Evolutionary conservation across 2,329 filamentous ascomycete genomes (phyloP).

Genomic region (Huntiella savannae): DNA sequence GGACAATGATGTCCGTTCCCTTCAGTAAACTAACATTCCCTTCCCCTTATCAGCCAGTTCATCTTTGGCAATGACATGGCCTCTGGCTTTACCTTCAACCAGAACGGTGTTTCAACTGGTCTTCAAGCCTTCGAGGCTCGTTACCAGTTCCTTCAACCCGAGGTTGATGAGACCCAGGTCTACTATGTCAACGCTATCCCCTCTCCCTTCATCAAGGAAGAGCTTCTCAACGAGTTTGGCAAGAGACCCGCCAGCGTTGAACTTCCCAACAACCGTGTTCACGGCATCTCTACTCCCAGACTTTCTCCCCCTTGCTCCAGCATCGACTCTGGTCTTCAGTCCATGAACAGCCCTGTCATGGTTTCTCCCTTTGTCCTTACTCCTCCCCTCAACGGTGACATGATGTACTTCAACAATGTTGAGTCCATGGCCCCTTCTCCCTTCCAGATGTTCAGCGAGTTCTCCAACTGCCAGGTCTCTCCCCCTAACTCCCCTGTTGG

Average conservation of each 20-base stretch:
- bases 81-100: conserved; percentile 1
- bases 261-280: conserved; percentile 5
- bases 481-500: conserved; percentile 13
- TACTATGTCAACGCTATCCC: conserved; percentile 4
- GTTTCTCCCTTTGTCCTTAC: conserved; percentile 3
- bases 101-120: conserved; percentile 1
- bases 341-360: conserved; percentile 7
- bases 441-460: conserved; percentile 9
- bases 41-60: conserved; percentile 1
- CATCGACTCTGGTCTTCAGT: conserved; percentile 4
- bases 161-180: conserved; percentile 3
- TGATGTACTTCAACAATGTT: conserved; percentile 4
- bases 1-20: neutral
- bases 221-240: conserved; percentile 6
- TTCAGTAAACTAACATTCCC: conserved; percentile 6
- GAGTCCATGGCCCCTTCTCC: neutral
- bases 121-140: conserved; percentile 4
- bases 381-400: neutral
- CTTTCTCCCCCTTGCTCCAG: conserved; percentile 2
- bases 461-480: conserved; percentile 8
- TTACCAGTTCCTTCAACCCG: neutral
- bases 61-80: conserved; percentile 7
- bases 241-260: conserved; percentile 10
- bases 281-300: neutral
- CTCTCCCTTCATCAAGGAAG: neutral